Percentiles rank a stretch among this genome's conserved stretches.
Evolutionary conservation across 2,329 filamentous ascomycete genomes (phyloP).

Genomic region (Botrytis deweyae): DNA sequence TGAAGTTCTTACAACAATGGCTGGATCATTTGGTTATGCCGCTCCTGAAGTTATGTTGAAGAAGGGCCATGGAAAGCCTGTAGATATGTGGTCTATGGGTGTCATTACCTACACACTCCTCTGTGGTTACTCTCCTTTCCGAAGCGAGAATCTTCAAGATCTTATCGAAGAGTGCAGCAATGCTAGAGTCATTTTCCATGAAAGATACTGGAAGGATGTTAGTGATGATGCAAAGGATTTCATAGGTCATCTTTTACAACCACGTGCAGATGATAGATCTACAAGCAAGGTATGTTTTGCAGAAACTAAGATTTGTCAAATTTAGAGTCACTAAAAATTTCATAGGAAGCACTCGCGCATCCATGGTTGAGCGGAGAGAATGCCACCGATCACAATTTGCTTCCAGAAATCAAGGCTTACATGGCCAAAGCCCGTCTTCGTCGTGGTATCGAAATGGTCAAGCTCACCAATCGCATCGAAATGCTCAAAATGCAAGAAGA

Average conservation of each 20-base stretch:
- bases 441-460: conserved; percentile 93
- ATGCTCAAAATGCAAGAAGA: conserved; percentile 91
- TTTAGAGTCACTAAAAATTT: conserved; percentile 23
- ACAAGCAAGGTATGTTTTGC: conserved; percentile 65
- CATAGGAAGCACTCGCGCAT: conserved; percentile 73
- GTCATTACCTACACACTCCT: conserved; percentile 98
- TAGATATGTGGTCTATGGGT: conserved; percentile 99
- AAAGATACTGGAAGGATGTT: conserved; percentile 97
- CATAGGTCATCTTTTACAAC: conserved; percentile 77
- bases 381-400: conserved; percentile 91
- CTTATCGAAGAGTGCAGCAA: conserved; percentile 91
- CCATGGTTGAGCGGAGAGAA: conserved; percentile 88
- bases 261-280: conserved; percentile 72
- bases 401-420: conserved; percentile 94
- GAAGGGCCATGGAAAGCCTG: conserved; percentile 93
- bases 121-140: conserved; percentile 97
- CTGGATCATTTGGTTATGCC: conserved; percentile 95
- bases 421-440: conserved; percentile 87
- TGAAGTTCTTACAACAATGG: conserved; percentile 96
- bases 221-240: conserved; percentile 95
- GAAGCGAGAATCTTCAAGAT: conserved; percentile 88
- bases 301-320: not conserved
- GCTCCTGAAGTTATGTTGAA: conserved; percentile 98
- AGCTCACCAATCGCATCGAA: conserved; percentile 93
- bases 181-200: conserved; percentile 87